These are phyloP conservation scores for Stentor roeselii DNA, from an alignment of 73 alveolate species.

Conservation along the genomic window DNA sequence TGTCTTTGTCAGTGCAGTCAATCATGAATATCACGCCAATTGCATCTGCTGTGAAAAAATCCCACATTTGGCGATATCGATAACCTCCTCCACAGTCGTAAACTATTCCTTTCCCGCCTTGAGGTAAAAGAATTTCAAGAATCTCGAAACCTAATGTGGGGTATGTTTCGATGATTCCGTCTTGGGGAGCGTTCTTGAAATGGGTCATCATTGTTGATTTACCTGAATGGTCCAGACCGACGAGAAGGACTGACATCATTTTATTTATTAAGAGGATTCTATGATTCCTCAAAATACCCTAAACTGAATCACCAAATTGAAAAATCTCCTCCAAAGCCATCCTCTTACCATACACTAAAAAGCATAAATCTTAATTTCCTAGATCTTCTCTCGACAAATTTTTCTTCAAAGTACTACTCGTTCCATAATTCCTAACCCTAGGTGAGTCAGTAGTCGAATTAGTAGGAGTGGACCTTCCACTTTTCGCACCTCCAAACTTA, in stretches of 20 bases:
- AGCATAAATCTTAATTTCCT: too few relatives aligned
- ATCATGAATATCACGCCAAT: neutral
- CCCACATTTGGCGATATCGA: constrained; percentile 23
- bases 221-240: constrained; percentile 7
- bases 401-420: neutral
- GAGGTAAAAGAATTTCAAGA: neutral
- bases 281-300: too few relatives aligned
- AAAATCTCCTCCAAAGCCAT: too few relatives aligned
- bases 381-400: neutral
- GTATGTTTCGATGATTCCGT: neutral
- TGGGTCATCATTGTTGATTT: constrained; percentile 22
- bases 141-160: constrained; percentile 20
- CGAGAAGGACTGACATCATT: constrained; percentile 8
- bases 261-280: too few relatives aligned
- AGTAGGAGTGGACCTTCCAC: constrained; percentile 25
- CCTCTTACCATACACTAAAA: too few relatives aligned
- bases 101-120: constrained; percentile 1
- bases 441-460: constrained; percentile 11
- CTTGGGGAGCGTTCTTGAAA: constrained; percentile 1
- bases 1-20: constrained; percentile 6
- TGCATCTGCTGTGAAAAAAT: neutral
- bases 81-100: constrained; percentile 18
- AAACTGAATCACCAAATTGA: too few relatives aligned
- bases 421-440: neutral
- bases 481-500: neutral